Evolutionary conservation across 257 asterid species (phyloP).

Genomic region (Catharanthus roseus): DNA sequence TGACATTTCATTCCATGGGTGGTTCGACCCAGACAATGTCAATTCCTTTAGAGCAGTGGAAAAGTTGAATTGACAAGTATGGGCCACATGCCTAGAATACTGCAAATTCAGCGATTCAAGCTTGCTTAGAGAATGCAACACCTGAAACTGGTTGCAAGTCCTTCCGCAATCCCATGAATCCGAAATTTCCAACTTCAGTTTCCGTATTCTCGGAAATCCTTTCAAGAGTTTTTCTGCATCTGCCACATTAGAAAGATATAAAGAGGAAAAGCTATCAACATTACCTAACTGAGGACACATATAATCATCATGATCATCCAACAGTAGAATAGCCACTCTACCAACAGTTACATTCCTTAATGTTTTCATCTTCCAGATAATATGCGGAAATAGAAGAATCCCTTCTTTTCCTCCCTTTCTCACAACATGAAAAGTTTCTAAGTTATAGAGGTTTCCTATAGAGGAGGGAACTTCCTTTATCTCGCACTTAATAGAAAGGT

Average conservation of each 20-base stretch:
- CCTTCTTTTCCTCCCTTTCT: neutral
- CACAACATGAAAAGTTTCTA: constrained; percentile 3
- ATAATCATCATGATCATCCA: neutral
- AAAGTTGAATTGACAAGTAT: neutral
- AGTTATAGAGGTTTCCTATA: constrained; percentile 6
- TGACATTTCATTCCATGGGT: neutral
- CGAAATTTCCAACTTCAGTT: neutral
- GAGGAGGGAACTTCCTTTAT: neutral
- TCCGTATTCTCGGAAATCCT: constrained; percentile 5
- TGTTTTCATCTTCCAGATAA: constrained; percentile 11
- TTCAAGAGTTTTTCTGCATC: neutral
- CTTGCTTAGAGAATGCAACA: neutral
- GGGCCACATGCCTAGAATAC: neutral
- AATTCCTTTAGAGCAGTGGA: neutral
- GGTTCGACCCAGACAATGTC: neutral
- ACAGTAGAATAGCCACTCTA: neutral
- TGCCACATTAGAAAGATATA: neutral
- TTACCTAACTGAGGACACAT: neutral
- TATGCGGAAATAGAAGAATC: neutral
- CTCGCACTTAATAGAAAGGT: neutral
- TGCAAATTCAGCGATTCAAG: neutral
- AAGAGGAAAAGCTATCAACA: neutral
- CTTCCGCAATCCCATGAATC: neutral
- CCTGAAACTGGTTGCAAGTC: neutral
- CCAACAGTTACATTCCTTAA: constrained; percentile 7